Evolutionary conservation across 2,329 filamentous ascomycete species (phyloP).

Genomic region (Clonostachys rhizophaga): DNA sequence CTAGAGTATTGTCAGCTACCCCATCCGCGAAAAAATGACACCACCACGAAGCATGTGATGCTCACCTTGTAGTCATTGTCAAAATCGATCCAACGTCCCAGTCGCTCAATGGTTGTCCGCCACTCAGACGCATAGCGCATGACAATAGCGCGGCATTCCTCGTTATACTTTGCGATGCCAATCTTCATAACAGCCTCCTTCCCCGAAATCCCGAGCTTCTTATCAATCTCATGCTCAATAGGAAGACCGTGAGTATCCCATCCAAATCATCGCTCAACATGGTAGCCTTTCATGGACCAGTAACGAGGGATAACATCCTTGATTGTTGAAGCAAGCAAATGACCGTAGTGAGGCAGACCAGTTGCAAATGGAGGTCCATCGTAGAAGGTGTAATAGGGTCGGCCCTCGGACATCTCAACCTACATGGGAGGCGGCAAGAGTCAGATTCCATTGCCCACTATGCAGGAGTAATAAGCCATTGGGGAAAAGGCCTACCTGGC

Average conservation of each 20-base stretch:
- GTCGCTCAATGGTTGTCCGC: conserved; percentile 79
- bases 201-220: conserved; percentile 85
- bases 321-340: conserved; percentile 87
- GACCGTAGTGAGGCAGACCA: conserved; percentile 61
- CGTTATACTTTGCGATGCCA: conserved; percentile 86
- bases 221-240: conserved; percentile 97
- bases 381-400: conserved; percentile 90
- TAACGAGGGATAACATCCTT: conserved; percentile 96
- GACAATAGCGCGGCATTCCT: conserved; percentile 86
- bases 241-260: conserved; percentile 95
- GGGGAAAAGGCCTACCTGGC: conserved; percentile 51
- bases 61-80: conserved; percentile 90
- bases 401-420: conserved; percentile 76
- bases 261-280: conserved; percentile 88
- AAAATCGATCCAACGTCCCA: conserved; percentile 96
- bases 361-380: conserved; percentile 81
- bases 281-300: conserved; percentile 94
- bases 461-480: background rate
- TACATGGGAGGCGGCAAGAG: conserved; percentile 12
- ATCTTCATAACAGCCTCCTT: conserved; percentile 83
- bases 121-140: conserved; percentile 88
- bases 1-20: conserved; percentile 26
- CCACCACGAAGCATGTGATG: no score
- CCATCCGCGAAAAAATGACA: no score
- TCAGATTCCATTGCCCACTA: no score